phyloP scores from a whole-genome alignment of 169 alveolate species.

The Plasmodium relictum region DNA sequence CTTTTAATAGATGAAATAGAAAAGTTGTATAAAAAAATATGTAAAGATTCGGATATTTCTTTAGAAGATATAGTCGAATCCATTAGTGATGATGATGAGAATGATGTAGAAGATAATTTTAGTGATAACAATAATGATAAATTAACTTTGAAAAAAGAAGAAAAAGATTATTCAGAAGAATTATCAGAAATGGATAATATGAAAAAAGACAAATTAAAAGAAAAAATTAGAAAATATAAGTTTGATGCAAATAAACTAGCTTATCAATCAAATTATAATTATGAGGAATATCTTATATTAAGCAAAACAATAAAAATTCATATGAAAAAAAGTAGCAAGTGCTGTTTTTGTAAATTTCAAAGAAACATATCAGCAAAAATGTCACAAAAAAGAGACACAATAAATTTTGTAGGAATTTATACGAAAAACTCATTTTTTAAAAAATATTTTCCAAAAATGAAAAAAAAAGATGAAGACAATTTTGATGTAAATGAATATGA shows the following conservation, averaged over 20 bases:
- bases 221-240: slow-evolving; percentile 33
- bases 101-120: not conserved
- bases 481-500: slow-evolving; percentile 46
- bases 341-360: slow-evolving; percentile 13
- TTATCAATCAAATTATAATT: slow-evolving; percentile 46
- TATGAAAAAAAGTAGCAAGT: slow-evolving; percentile 28
- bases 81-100: not conserved
- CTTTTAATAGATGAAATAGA: slow-evolving; percentile 60
- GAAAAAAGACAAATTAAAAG: slow-evolving; percentile 7
- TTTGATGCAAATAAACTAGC: slow-evolving; percentile 57
- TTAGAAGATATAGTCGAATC: slow-evolving; percentile 29
- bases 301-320: slow-evolving; percentile 3
- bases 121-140: not conserved
- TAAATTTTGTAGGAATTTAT: slow-evolving; percentile 26
- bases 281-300: slow-evolving; percentile 44
- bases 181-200: not conserved
- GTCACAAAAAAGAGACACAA: slow-evolving; percentile 38
- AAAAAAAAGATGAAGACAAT: slow-evolving; percentile 3
- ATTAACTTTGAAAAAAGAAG: not conserved
- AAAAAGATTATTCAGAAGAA: slow-evolving; percentile 2
- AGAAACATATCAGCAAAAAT: slow-evolving; percentile 20
- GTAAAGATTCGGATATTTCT: slow-evolving; percentile 64
- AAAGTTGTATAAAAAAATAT: slow-evolving; percentile 41
- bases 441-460: slow-evolving; percentile 58
- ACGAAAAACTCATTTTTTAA: slow-evolving; percentile 56